Conservation (phyloP, 192 early-diverging fungal species). For the Jimgerdemannia lactiflua region DNA sequence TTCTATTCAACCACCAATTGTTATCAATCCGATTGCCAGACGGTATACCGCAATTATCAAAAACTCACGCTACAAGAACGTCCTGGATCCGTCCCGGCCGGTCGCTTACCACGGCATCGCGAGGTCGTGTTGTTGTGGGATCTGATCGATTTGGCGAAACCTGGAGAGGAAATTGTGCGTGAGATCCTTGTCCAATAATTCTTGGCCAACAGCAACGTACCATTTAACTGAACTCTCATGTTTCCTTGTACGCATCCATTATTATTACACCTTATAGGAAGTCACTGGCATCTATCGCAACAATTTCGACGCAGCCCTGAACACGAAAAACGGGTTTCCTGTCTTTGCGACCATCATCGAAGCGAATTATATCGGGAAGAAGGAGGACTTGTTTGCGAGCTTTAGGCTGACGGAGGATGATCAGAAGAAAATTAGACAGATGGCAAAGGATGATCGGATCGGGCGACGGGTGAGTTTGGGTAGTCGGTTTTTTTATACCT, state of each 20-base stretch:
- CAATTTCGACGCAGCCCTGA: constrained; percentile 88
- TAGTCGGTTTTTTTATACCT: no score
- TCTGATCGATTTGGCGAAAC: constrained; percentile 92
- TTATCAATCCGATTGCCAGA: constrained; percentile 42
- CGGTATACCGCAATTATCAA: constrained; percentile 97
- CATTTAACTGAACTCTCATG: not conserved
- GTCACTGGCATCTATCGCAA: constrained; percentile 95
- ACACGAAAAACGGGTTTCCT: constrained; percentile 92
- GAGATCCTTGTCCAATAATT: not conserved
- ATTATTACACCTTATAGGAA: constrained; percentile 64
- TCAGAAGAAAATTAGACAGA: constrained; percentile 65
- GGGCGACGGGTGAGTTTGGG: constrained; percentile 60
- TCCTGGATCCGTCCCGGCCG: constrained; percentile 93
- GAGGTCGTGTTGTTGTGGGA: constrained; percentile 96
- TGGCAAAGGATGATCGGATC: constrained; percentile 78
- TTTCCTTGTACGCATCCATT: not conserved
- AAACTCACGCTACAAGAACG: constrained; percentile 93
- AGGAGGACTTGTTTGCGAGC: constrained; percentile 84
- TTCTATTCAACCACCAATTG: no score
- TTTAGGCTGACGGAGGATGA: constrained; percentile 93
- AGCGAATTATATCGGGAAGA: constrained; percentile 92
- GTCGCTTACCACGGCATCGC: constrained; percentile 90
- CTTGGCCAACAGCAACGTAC: not conserved
- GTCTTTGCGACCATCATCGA: constrained; percentile 96
- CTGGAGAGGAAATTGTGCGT: constrained; percentile 91